These are phyloP conservation scores for Peribolospora baueri DNA, from an alignment of 768 basidiomycete species.

Conservation along the genomic window DNA sequence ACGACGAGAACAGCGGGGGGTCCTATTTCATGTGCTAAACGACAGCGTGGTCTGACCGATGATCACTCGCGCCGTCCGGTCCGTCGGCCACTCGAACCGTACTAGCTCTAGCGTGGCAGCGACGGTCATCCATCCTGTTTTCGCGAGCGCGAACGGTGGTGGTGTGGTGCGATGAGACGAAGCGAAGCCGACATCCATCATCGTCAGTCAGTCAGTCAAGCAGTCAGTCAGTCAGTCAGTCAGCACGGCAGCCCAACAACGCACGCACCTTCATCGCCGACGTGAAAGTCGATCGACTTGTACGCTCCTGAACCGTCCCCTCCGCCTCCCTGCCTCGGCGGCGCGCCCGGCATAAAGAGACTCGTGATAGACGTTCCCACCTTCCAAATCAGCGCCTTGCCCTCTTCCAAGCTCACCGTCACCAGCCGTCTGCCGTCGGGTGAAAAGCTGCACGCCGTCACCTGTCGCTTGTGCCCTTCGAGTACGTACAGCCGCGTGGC, in stretches of 20 bases:
- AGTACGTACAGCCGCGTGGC: conserved; percentile 85
- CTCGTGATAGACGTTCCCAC: conserved; percentile 72
- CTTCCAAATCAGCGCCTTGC: conserved; percentile 75
- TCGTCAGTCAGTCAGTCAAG: neutral
- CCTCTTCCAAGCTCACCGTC: conserved; percentile 65
- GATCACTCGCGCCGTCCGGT: conserved; percentile 55
- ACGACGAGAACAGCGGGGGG: too few species aligned
- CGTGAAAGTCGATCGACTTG: conserved; percentile 63
- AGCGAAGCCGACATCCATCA: neutral
- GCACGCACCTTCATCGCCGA: conserved; percentile 53
- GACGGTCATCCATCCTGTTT: conserved; percentile 30
- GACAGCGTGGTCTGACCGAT: conserved; percentile 63
- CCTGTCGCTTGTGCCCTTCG: conserved; percentile 51
- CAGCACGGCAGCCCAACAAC: neutral
- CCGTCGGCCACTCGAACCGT: conserved; percentile 58
- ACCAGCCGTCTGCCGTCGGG: conserved; percentile 77
- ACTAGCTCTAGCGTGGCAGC: conserved; percentile 48
- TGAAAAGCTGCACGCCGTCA: conserved; percentile 71
- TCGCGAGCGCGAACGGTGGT: conserved; percentile 12
- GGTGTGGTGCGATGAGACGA: conserved; percentile 16
- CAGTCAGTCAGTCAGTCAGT: neutral
- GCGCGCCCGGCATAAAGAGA: conserved; percentile 57
- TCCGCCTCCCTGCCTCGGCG: conserved; percentile 52
- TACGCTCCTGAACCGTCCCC: conserved; percentile 51
- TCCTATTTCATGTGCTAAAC: conserved; percentile 40